Evolutionary conservation across 768 basidiomycete species (phyloP).

Genomic region (Amanita polypyramis): DNA sequence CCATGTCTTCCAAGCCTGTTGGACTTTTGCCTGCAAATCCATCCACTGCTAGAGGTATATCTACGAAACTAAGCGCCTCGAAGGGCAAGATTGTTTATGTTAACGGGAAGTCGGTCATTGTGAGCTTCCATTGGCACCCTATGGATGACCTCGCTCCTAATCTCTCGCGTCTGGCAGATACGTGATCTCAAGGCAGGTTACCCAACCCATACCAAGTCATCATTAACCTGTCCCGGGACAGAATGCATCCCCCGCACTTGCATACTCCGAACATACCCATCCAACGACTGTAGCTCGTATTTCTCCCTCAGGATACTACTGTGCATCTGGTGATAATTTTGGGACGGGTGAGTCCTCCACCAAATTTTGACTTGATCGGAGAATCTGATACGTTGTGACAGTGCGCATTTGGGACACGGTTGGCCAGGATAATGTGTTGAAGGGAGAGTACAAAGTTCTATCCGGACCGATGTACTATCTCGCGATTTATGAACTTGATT

Average conservation of each 20-base stretch:
- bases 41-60: constrained; percentile 49
- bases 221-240: constrained; percentile 16
- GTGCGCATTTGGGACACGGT: constrained; percentile 92
- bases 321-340: constrained; percentile 76
- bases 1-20: constrained; percentile 40
- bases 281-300: constrained; percentile 83
- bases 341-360: constrained; percentile 57
- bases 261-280: constrained; percentile 75
- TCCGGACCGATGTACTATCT: constrained; percentile 58
- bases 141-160: background rate
- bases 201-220: background rate
- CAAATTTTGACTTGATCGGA: background rate
- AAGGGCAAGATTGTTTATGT: constrained; percentile 82
- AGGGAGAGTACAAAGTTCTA: constrained; percentile 70
- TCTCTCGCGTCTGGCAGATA: constrained; percentile 34
- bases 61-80: constrained; percentile 59
- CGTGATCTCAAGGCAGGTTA: constrained; percentile 68
- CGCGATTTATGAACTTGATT: background rate
- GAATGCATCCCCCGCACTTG: constrained; percentile 54
- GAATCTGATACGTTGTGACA: constrained; percentile 15
- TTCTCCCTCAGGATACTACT: constrained; percentile 92
- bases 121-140: constrained; percentile 29
- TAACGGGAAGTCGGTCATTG: constrained; percentile 78
- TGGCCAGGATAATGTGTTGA: constrained; percentile 74
- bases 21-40: constrained; percentile 62